These are phyloP conservation scores for Macrolepiota albuminosa DNA, from an alignment of 768 basidiomycete genomes.

Conservation along the genomic window DNA sequence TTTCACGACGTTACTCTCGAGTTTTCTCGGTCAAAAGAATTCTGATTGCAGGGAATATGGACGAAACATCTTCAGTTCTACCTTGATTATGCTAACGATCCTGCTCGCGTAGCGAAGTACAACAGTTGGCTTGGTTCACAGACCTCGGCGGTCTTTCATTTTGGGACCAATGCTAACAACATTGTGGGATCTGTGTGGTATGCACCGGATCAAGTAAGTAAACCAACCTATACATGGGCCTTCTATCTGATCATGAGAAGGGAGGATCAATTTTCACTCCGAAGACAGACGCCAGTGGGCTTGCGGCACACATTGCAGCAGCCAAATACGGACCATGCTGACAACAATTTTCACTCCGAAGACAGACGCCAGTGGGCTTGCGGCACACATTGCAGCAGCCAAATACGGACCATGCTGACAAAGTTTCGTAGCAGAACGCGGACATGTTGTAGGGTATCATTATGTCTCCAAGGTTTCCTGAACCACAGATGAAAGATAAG, in stretches of 20 bases:
- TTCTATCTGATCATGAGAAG: conserved; percentile 11
- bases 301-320: conserved; percentile 37
- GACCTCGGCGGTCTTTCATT: conserved; percentile 37
- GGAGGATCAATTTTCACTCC: conserved; percentile 42
- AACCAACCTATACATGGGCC: not conserved
- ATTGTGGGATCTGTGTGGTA: conserved; percentile 48
- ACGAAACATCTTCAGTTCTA: conserved; percentile 49
- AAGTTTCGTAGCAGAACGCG: conserved; percentile 3
- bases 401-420: conserved; percentile 36
- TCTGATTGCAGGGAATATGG: conserved; percentile 39
- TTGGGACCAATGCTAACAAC: conserved; percentile 30
- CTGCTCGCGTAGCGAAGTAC: conserved; percentile 40
- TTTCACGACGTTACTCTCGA: not conserved
- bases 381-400: conserved; percentile 36
- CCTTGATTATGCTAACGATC: conserved; percentile 39
- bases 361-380: conserved; percentile 39
- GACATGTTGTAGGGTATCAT: conserved; percentile 10
- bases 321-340: conserved; percentile 40
- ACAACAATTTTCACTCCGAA: conserved; percentile 38
- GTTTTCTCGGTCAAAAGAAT: not conserved
- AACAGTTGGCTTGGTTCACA: conserved; percentile 35
- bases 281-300: conserved; percentile 37
- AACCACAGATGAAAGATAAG: conserved; percentile 9
- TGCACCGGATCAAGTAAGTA: conserved; percentile 32
- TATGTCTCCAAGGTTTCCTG: conserved; percentile 5